Conservation (phyloP, 768 basidiomycete species). For the Auriculariales sp. region DNA sequence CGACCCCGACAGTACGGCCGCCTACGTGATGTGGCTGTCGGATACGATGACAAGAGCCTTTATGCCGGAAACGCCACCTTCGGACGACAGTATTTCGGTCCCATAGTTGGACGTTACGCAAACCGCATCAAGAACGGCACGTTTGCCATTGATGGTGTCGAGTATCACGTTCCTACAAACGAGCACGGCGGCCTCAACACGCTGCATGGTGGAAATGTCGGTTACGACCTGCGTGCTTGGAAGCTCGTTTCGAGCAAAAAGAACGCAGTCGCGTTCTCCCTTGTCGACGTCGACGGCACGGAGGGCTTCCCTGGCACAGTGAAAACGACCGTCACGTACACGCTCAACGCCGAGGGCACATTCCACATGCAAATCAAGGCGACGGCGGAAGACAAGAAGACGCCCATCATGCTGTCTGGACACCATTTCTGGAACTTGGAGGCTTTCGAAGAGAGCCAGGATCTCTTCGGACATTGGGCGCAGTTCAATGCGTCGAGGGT, state of each 20-base stretch:
- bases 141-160: constrained; percentile 29
- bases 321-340: constrained; percentile 10
- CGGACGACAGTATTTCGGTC: constrained; percentile 31
- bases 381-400: constrained; percentile 32
- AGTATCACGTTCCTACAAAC: constrained; percentile 34
- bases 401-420: constrained; percentile 43
- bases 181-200: constrained; percentile 35
- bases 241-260: constrained; percentile 26
- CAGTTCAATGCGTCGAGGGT: constrained; percentile 25
- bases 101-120: constrained; percentile 34
- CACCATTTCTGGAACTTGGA: constrained; percentile 46
- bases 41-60: constrained; percentile 33
- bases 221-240: constrained; percentile 44
- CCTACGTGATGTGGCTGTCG: constrained; percentile 38
- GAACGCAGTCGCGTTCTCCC: constrained; percentile 37
- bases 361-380: constrained; percentile 30
- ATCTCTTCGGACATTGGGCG: constrained; percentile 21
- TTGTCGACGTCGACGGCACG: constrained; percentile 30
- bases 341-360: constrained; percentile 14
- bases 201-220: constrained; percentile 39
- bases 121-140: constrained; percentile 18
- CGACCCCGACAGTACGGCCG: constrained; percentile 16
- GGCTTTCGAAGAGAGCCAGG: constrained; percentile 32
- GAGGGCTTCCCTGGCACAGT: constrained; percentile 38
- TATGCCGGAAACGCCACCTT: neutral